phyloP scores from a whole-genome alignment of 768 basidiomycete species.

The Lactarius akahatsu region DNA sequence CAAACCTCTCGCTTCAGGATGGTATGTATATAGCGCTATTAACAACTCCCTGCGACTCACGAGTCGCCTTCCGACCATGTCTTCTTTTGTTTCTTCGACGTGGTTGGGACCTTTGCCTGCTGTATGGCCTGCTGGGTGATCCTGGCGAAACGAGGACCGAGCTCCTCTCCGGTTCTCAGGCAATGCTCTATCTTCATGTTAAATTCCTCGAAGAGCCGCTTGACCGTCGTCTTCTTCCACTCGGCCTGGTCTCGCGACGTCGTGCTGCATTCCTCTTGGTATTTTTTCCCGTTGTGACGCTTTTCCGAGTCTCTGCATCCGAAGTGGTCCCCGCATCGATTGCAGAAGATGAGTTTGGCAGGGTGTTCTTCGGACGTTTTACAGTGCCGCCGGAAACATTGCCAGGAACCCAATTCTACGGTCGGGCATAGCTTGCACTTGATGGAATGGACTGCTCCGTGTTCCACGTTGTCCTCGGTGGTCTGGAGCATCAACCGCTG shows the following conservation, averaged over 20 bases:
- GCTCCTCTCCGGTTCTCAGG: background rate
- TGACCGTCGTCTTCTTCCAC: background rate
- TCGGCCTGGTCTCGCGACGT: background rate
- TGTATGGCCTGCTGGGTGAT: background rate
- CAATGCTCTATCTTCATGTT: accelerated
- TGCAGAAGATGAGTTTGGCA: background rate
- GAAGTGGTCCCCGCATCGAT: background rate
- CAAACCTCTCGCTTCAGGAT: background rate
- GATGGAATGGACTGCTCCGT: background rate
- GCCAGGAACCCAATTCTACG: background rate
- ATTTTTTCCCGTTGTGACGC: background rate
- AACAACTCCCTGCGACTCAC: background rate
- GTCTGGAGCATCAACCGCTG: background rate
- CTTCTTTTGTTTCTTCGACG: background rate
- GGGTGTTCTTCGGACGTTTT: background rate
- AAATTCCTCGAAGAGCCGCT: background rate
- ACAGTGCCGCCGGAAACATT: background rate
- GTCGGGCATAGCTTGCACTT: background rate
- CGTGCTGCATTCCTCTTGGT: background rate
- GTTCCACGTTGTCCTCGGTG: background rate
- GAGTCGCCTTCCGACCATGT: background rate
- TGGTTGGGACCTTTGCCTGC: background rate
- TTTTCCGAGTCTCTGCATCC: background rate
- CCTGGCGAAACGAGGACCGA: background rate
- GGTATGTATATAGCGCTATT: background rate